These are phyloP conservation scores for Dendrocalamus latiflorus DNA, from an alignment of 202 grass and related monocot species.

Conservation along the genomic window DNA sequence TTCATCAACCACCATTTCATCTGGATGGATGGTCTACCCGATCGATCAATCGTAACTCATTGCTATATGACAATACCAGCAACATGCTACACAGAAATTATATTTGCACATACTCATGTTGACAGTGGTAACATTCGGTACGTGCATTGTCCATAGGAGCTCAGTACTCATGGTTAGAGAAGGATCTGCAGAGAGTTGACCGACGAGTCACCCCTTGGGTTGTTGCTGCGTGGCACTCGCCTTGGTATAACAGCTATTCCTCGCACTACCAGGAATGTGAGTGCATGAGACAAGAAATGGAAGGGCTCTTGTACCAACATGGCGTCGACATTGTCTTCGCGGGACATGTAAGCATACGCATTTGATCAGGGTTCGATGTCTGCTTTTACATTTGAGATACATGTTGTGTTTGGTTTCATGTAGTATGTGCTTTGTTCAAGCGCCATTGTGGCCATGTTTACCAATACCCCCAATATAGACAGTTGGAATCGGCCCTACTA, in stretches of 20 bases:
- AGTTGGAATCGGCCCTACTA: not conserved
- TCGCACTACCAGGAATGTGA: slow-evolving; percentile 96
- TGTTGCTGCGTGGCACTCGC: slow-evolving; percentile 77
- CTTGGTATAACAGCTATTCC: slow-evolving; percentile 96
- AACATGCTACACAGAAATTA: not conserved
- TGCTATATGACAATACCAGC: not conserved
- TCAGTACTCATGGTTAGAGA: slow-evolving; percentile 71
- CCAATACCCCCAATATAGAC: not conserved
- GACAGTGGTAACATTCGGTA: not conserved
- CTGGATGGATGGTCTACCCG: not conserved
- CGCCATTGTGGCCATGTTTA: not conserved
- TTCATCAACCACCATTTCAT: not conserved
- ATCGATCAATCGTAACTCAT: not conserved
- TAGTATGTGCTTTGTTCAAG: not conserved
- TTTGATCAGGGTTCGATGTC: not conserved
- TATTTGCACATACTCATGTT: not conserved
- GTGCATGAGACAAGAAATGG: slow-evolving; percentile 94
- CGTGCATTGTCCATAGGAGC: slow-evolving; percentile 35
- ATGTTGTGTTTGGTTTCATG: not conserved
- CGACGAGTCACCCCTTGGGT: slow-evolving; percentile 73
- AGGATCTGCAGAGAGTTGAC: slow-evolving; percentile 57
- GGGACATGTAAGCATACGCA: slow-evolving; percentile 59
- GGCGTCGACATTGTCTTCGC: slow-evolving; percentile 74
- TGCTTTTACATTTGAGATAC: not conserved
- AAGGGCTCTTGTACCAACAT: slow-evolving; percentile 59